A percentile compares a stretch with the other conserved stretches of the same genome.
phyloP scores from a whole-genome alignment of 1,139 yeast genomes.

The Hyphopichia buzzinii region DNA sequence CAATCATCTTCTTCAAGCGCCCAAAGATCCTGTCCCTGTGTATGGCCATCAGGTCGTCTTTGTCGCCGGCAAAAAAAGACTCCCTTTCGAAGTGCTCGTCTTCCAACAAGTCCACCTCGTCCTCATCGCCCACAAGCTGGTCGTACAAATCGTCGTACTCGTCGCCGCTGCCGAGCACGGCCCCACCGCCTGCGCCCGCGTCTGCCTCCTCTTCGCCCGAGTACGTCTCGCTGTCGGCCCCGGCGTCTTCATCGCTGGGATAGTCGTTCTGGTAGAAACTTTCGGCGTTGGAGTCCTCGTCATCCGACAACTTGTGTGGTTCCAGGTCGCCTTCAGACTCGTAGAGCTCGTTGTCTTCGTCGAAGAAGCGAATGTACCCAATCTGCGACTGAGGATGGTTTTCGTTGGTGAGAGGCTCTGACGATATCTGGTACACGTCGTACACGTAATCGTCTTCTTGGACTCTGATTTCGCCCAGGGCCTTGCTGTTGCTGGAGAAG shows the following conservation, averaged over 20 bases:
- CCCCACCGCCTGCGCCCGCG: constrained; percentile 20
- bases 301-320: constrained; percentile 37
- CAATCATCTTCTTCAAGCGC: constrained; percentile 49
- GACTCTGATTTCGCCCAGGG: background rate
- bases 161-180: constrained; percentile 10
- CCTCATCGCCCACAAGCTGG: constrained; percentile 12
- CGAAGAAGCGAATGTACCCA: constrained; percentile 68
- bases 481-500: background rate
- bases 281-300: constrained; percentile 64
- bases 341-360: constrained; percentile 53
- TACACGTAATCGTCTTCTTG: constrained; percentile 65
- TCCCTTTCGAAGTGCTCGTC: constrained; percentile 31
- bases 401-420: constrained; percentile 48
- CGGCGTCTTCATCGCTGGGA: constrained; percentile 87
- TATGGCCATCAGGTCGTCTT: constrained; percentile 57
- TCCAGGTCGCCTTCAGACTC: constrained; percentile 50
- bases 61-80: constrained; percentile 51
- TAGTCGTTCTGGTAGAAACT: constrained; percentile 90
- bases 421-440: constrained; percentile 64
- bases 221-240: constrained; percentile 23
- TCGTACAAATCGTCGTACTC: constrained; percentile 23
- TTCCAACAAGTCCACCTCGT: constrained; percentile 10
- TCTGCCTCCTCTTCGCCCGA: constrained; percentile 29
- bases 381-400: constrained; percentile 52
- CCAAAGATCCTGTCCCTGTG: constrained; percentile 65